Conservation (phyloP, 179 eudicot species). For the Amaranthus tricolor region DNA sequence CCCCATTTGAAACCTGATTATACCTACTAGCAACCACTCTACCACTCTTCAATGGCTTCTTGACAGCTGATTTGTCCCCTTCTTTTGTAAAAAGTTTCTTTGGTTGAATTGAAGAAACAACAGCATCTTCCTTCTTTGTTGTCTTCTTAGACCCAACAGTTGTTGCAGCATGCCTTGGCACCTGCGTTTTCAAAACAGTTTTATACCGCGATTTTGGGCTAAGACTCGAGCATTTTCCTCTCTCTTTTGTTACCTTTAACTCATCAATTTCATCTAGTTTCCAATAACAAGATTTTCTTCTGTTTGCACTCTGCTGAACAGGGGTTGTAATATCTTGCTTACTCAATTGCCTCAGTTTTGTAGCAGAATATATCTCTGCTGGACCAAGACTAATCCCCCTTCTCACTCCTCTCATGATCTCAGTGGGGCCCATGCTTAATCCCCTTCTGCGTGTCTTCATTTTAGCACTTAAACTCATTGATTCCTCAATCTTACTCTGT, state of each 20-base stretch:
- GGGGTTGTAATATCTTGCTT: conserved; percentile 58
- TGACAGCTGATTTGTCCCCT: conserved; percentile 53
- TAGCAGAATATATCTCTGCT: conserved; percentile 49
- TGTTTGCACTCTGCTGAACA: conserved; percentile 37
- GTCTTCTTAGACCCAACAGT: conserved; percentile 57
- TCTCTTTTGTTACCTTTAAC: conserved; percentile 48
- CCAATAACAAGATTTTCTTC: conserved; percentile 87
- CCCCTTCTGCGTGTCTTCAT: conserved; percentile 58
- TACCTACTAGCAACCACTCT: conserved; percentile 84
- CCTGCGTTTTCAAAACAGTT: conserved; percentile 23
- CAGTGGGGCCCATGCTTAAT: conserved; percentile 56
- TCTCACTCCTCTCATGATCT: conserved; percentile 41
- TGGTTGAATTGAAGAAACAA: conserved; percentile 60
- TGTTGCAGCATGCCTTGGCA: conserved; percentile 51
- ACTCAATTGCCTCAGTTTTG: conserved; percentile 37
- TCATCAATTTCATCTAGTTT: conserved; percentile 78
- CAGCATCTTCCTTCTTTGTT: conserved; percentile 63
- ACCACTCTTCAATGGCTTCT: conserved; percentile 65
- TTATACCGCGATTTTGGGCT: conserved; percentile 66
- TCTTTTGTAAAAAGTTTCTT: conserved; percentile 71
- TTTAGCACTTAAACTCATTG: conserved; percentile 28
- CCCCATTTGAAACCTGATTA: conserved; percentile 46
- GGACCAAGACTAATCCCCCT: conserved; percentile 74
- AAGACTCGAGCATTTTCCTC: conserved; percentile 52
- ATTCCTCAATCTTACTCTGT: conserved; percentile 41